A percentile compares a stretch with the other conserved stretches of the same genome.
Conservation (phyloP, 768 basidiomycete species). For the Pleurotus eryngii region DNA sequence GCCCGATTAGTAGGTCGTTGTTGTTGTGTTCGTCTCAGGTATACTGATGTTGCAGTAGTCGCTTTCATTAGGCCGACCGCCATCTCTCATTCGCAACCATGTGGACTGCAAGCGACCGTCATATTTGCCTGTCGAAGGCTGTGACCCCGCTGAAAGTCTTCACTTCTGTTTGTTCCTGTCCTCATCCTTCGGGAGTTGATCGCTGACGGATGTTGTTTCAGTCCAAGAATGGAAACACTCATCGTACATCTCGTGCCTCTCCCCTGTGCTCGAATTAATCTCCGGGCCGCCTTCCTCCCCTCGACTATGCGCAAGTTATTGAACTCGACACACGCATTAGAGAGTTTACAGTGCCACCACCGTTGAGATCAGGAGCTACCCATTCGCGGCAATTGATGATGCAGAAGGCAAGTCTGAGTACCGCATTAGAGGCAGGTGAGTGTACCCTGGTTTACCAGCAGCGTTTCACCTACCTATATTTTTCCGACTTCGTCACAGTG, state of each 20-base stretch:
- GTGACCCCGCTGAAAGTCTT: slow-evolving; percentile 32
- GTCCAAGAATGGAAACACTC: slow-evolving; percentile 73
- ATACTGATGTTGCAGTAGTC: slow-evolving; percentile 32
- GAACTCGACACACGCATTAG: slow-evolving; percentile 58
- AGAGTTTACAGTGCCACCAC: slow-evolving; percentile 53
- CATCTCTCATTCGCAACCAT: slow-evolving; percentile 58
- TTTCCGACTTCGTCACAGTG: slow-evolving; percentile 32
- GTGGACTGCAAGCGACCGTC: slow-evolving; percentile 55
- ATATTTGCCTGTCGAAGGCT: slow-evolving; percentile 37
- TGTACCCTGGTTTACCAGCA: background rate
- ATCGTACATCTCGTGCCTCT: slow-evolving; percentile 56
- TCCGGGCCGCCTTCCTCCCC: slow-evolving; percentile 39
- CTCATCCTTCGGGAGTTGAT: background rate
- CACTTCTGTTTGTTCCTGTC: slow-evolving; percentile 37
- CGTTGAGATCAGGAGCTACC: slow-evolving; percentile 39
- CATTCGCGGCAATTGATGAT: slow-evolving; percentile 47
- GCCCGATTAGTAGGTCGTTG: slow-evolving; percentile 47
- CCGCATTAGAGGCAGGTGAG: slow-evolving; percentile 61
- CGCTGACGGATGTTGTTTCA: slow-evolving; percentile 18
- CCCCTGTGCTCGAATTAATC: slow-evolving; percentile 57
- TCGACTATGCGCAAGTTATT: slow-evolving; percentile 48
- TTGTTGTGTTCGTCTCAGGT: slow-evolving; percentile 9
- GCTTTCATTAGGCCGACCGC: slow-evolving; percentile 64
- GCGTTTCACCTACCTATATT: no score
- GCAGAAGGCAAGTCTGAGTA: slow-evolving; percentile 57